Base-by-base conservation (phyloP, 2,329 filamentous ascomycete genomes). In the Ophiostoma piceae region DNA sequence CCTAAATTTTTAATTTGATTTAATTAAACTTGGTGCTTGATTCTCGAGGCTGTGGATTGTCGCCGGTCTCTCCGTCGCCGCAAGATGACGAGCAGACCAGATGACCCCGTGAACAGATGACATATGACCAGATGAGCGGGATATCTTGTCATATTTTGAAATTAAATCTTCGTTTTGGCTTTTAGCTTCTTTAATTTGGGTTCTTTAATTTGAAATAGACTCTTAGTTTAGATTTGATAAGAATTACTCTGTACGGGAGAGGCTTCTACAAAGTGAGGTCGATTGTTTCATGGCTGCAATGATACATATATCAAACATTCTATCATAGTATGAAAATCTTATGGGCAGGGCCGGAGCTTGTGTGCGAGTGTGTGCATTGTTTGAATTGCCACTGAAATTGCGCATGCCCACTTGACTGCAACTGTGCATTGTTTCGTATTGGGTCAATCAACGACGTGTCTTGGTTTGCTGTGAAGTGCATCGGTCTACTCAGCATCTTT, bases 11-110 rank as follows among this genome's bases (percentile, higher is more conserved):
- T 64, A 32, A 64, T 32, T 64, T 64, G 22, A 35, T 64, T 64
- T 64, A 64, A 64, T 64, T 19, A 57, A 64, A 64, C 26, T 37
- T 37, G 26, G 2, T 37, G 60, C 60, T 64, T 37, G 60, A 64
- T 35, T 37, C 22, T 64, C 60, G 60, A 64, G 60, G 60, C 60
- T 64, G 60, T 64, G 60, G 60, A 65, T 22, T 65, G 62, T 39
- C 16, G 35, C 62, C 62, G 62, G 62, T 65, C 62, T 65, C 32
- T 65, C 62, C 62, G 62, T 22, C 6, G 1, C 62, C 29, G 60
- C 60, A 37, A 64, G 12, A 26, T 12, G 8, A 22, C 14, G 39
- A 41, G 9, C 22, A 11, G 51, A 22, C 51, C 32, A 16, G 62
- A 65, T 37, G 35, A 65, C 62, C 51, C n/a, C 4, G 19, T 3